Percentiles rank a stretch among this genome's conserved stretches.
Conservation (phyloP, 202 grass and related monocot species). For the Setaria viridis region DNA sequence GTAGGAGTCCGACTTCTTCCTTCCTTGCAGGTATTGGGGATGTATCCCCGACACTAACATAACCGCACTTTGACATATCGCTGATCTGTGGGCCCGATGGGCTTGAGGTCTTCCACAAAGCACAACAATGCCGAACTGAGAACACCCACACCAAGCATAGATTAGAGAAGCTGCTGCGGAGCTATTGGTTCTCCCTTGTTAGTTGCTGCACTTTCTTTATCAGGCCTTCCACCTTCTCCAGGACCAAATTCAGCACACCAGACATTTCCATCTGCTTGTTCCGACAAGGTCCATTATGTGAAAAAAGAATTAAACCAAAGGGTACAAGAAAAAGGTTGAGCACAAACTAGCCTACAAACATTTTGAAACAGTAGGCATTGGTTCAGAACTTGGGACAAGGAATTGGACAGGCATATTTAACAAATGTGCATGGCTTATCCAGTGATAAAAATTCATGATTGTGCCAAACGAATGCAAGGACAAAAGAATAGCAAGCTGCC, state of each 20-base stretch:
- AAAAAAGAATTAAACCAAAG: constrained; percentile 11
- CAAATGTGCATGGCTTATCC: constrained; percentile 1
- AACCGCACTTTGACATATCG: no score
- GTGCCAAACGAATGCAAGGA: not conserved
- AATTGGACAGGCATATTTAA: not conserved
- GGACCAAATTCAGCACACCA: constrained; percentile 60
- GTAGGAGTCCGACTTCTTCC: no score
- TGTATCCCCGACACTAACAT: no score
- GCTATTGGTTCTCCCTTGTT: constrained; percentile 91
- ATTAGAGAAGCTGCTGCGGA: constrained; percentile 68
- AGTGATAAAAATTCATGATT: not conserved
- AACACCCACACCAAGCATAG: not conserved
- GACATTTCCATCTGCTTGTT: constrained; percentile 71
- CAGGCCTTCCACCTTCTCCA: constrained; percentile 82
- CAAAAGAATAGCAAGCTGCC: no score
- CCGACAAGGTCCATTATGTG: constrained; percentile 10
- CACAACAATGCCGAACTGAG: no score
- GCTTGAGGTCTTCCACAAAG: no score
- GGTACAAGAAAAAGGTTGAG: not conserved
- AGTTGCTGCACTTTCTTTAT: constrained; percentile 90
- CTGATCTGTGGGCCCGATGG: no score
- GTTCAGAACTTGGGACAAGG: constrained; percentile 4
- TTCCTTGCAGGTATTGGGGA: no score
- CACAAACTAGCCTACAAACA: constrained; percentile 21
- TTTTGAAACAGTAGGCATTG: not conserved